Conservation (phyloP, 2,329 filamentous ascomycete genomes). For the Scleromitrula shiraiana region DNA sequence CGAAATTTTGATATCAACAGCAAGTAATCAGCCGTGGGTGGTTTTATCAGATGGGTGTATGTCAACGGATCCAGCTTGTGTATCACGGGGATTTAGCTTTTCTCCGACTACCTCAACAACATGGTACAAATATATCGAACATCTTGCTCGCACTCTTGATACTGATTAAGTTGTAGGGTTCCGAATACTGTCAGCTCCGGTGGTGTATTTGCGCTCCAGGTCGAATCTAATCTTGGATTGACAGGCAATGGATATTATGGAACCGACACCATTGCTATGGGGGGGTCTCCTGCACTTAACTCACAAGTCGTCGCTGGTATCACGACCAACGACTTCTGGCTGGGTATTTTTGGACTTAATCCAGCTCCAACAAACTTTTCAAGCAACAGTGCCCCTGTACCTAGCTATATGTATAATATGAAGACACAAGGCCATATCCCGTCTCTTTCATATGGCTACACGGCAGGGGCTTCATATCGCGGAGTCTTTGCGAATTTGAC, state of each 20-base stretch:
- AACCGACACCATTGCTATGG: conserved; percentile 18
- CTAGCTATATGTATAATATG: conserved; percentile 32
- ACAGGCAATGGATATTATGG: conserved; percentile 18
- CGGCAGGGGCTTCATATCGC: conserved; percentile 35
- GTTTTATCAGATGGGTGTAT: conserved; percentile 19
- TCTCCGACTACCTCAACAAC: conserved; percentile 31
- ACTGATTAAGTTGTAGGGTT: conserved; percentile 11
- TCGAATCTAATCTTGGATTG: conserved; percentile 15
- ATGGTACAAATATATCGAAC: conserved; percentile 22
- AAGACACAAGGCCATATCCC: conserved; percentile 33
- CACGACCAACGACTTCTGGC: conserved; percentile 24
- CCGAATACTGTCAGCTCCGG: conserved; percentile 13
- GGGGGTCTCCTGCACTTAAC: conserved; percentile 12
- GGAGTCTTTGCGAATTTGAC: conserved; percentile 20
- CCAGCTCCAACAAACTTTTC: conserved; percentile 19
- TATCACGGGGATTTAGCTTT: conserved; percentile 32
- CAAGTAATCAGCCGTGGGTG: conserved; percentile 24
- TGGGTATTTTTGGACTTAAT: conserved; percentile 23
- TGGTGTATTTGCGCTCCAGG: conserved; percentile 16
- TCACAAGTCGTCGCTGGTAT: conserved; percentile 27
- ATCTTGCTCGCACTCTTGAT: background rate
- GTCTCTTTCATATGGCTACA: conserved; percentile 37
- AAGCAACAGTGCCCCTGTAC: conserved; percentile 12
- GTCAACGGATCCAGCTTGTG: conserved; percentile 26
- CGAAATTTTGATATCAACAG: conserved; percentile 33